A percentile compares a stretch with the other conserved stretches of the same genome.
Evolutionary conservation across 176 grass and related monocot species (phyloP).

Genomic region (Aegilops umbellulata): DNA sequence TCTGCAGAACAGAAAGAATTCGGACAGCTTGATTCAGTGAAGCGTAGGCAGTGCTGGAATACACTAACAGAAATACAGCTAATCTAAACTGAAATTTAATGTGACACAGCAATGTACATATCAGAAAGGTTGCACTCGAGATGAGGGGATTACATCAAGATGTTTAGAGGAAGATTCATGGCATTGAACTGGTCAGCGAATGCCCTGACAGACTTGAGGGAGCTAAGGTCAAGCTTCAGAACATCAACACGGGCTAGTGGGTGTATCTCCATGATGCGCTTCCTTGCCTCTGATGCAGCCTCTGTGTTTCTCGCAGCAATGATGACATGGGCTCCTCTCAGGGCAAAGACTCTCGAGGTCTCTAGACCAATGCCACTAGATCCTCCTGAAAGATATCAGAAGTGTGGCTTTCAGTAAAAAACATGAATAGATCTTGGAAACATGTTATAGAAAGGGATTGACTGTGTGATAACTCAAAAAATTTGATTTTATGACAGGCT

Average conservation of each 20-base stretch:
- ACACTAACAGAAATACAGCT: neutral
- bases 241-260: slow-evolving; percentile 56
- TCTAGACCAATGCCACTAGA: slow-evolving; percentile 91
- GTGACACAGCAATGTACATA: neutral
- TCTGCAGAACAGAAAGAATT: slow-evolving; percentile 50
- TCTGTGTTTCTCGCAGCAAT: slow-evolving; percentile 95
- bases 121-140: slow-evolving; percentile 5
- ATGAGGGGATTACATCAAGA: slow-evolving; percentile 76
- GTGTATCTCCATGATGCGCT: slow-evolving; percentile 44
- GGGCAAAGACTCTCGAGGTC: slow-evolving; percentile 80
- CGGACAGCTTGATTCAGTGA: neutral
- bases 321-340: slow-evolving; percentile 85
- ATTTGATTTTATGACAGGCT: neutral
- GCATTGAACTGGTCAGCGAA: slow-evolving; percentile 69
- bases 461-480: slow-evolving; percentile 1
- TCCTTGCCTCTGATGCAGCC: slow-evolving; percentile 66
- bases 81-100: neutral
- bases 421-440: neutral
- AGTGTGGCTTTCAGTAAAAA: neutral
- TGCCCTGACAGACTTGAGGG: slow-evolving; percentile 73
- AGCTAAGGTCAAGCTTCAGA: slow-evolving; percentile 89
- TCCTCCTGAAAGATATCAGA: slow-evolving; percentile 50
- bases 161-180: slow-evolving; percentile 85
- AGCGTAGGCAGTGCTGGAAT: neutral
- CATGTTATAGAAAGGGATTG: neutral